Evolutionary conservation across 1,284 basidiomycete genomes (phyloP).

Genomic region (Trichosporon sp.): DNA sequence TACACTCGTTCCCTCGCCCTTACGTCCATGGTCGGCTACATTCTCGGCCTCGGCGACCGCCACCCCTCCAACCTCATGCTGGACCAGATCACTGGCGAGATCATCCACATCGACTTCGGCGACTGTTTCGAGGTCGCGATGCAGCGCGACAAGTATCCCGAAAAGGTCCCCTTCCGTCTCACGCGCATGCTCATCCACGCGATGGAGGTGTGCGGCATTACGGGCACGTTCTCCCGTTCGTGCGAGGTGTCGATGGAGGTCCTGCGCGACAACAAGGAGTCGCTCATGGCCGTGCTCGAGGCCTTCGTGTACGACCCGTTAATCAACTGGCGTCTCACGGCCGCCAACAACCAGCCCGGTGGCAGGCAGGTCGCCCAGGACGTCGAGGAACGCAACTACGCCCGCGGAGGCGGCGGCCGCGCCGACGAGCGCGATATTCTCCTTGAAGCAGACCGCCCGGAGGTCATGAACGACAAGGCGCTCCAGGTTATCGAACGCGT

Average conservation of each 20-base stretch:
- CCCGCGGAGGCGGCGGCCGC: conserved; percentile 26
- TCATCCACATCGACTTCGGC: conserved; percentile 97
- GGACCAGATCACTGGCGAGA: conserved; percentile 89
- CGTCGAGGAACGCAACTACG: conserved; percentile 33
- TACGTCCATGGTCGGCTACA: conserved; percentile 96
- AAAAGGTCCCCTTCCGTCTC: conserved; percentile 97
- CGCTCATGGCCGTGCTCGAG: conserved; percentile 94
- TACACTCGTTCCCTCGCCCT: conserved; percentile 95
- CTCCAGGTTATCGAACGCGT: conserved; percentile 89
- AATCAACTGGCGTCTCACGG: conserved; percentile 62
- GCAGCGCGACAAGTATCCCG: conserved; percentile 97
- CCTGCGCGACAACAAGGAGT: conserved; percentile 94
- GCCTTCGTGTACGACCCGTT: conserved; percentile 68
- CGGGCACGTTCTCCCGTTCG: conserved; percentile 93
- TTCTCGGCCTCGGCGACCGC: conserved; percentile 95
- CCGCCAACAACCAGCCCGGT: conserved; percentile 53
- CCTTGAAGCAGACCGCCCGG: conserved; percentile 61
- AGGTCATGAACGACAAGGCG: conserved; percentile 86
- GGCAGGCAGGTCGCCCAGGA: conserved; percentile 39
- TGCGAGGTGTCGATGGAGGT: conserved; percentile 98
- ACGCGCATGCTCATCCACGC: conserved; percentile 98
- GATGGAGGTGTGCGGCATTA: conserved; percentile 98
- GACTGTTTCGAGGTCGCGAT: conserved; percentile 94
- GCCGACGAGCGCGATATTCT: conserved; percentile 58
- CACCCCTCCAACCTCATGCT: conserved; percentile 96